These are phyloP conservation scores for Aegilops speltoides DNA, from an alignment of 176 grass and related monocot species.

Conservation along the genomic window DNA sequence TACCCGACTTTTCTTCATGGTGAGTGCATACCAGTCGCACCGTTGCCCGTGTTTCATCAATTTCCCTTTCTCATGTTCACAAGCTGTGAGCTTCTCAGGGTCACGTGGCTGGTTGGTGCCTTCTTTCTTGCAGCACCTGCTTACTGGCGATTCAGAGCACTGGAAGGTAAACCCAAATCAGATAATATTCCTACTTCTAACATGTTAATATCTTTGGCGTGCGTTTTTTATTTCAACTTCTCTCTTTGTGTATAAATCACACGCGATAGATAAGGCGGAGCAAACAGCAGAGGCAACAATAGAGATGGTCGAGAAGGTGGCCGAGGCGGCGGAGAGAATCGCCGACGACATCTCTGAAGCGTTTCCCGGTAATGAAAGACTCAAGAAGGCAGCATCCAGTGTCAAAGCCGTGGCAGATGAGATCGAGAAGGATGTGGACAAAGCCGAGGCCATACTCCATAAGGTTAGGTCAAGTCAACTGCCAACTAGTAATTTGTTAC, in stretches of 20 bases:
- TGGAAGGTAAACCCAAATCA: slow-evolving; percentile 31
- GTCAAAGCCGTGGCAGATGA: slow-evolving; percentile 38
- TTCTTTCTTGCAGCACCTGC: slow-evolving; percentile 46
- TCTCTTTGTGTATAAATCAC: background rate
- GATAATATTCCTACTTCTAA: background rate
- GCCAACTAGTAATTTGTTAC: background rate
- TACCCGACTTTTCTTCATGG: slow-evolving; percentile 50
- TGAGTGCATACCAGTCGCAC: background rate
- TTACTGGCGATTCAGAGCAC: slow-evolving; percentile 43
- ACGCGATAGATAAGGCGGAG: slow-evolving; percentile 37
- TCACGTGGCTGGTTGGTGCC: slow-evolving; percentile 36
- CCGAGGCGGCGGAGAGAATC: slow-evolving; percentile 47
- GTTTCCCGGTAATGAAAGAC: slow-evolving; percentile 37
- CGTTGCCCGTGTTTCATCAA: background rate
- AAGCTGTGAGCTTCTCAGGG: slow-evolving; percentile 25
- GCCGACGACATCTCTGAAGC: slow-evolving; percentile 36
- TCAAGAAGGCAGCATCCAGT: slow-evolving; percentile 43
- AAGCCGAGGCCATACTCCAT: slow-evolving; percentile 39
- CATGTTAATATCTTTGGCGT: too few relatives aligned
- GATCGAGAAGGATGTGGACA: slow-evolving; percentile 49
- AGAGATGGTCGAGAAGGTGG: slow-evolving; percentile 48
- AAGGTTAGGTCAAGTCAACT: slow-evolving; percentile 34
- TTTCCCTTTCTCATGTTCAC: background rate
- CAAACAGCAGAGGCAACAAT: slow-evolving; percentile 38
- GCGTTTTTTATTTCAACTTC: background rate